Conservation (phyloP, 2,329 filamentous ascomycete species). For the Exophiala spinifera region DNA sequence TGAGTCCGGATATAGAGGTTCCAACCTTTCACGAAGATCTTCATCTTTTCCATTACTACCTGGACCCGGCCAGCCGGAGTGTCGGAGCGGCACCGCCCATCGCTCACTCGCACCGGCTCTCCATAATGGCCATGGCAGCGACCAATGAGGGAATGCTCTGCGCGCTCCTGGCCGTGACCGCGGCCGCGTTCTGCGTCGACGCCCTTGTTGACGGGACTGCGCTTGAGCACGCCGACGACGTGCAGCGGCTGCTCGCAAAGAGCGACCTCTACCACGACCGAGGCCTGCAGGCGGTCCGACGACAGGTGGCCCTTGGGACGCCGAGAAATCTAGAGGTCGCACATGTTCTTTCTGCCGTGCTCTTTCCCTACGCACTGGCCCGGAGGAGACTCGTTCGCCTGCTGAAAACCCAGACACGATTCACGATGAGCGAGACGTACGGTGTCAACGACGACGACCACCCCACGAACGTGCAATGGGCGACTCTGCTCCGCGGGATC, state of each 20-base stretch:
- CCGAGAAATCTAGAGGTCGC: slow-evolving; percentile 4
- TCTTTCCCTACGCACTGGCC: slow-evolving; percentile 9
- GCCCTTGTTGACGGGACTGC: not conserved
- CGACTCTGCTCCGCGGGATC: slow-evolving; percentile 3
- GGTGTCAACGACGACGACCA: not conserved
- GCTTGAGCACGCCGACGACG: not conserved
- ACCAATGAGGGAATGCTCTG: slow-evolving; percentile 3
- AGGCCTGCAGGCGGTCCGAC: slow-evolving; percentile 2
- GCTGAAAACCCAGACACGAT: not conserved
- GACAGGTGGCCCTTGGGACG: not conserved
- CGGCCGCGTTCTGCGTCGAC: slow-evolving; percentile 3
- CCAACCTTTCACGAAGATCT: not conserved
- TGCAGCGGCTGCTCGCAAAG: slow-evolving; percentile 1
- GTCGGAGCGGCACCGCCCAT: not conserved
- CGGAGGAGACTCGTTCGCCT: slow-evolving; percentile 7
- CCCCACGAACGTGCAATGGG: slow-evolving; percentile 6
- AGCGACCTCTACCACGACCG: slow-evolving; percentile 7
- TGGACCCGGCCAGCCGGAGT: slow-evolving; percentile 3
- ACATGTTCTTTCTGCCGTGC: slow-evolving; percentile 5
- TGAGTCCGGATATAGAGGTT: too few species aligned
- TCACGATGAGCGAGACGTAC: too few species aligned
- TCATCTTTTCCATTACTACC: slow-evolving; percentile 12
- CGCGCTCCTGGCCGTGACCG: slow-evolving; percentile 2
- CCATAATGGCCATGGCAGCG: slow-evolving; percentile 2
- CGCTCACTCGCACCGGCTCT: not conserved